Evolutionary conservation across 495 filamentous ascomycete species (phyloP), one percentile per base, ranked within the genome.

Genomic region (Podospora conica): DNA sequence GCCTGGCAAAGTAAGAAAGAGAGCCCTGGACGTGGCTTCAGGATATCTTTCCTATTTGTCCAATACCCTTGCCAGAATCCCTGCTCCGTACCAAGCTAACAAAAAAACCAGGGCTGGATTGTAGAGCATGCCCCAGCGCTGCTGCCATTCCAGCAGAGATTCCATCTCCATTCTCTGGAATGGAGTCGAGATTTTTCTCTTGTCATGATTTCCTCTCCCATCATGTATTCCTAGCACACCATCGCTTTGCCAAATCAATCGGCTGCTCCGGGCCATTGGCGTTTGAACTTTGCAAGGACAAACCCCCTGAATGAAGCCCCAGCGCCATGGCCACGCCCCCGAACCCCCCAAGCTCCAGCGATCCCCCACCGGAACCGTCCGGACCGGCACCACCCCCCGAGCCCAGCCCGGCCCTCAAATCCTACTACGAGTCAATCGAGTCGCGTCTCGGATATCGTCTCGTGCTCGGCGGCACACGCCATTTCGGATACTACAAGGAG

Each of bases 401-500:
- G 18, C 7, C 58, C 21, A 66, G 62, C 65, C 65, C 55, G 23
- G 20, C 48, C 12, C 59, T 72, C n/a, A 69, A 71, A 48, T 28
- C 64, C n/a, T 76, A 76, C 65, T 76, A 76, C 65, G 25, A 53
- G 12, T 71, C 74, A 0, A 69, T 84, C 29, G 81, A 84, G 69
- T 85, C 83, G 1, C 73, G 81, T 22, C 68, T 83, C 25, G 82
- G 83, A 1, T 86, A 84, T 63, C 72, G 77, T 15, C 65, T 85
- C 3, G 55, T 85, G 27, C 73, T 86, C 3, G 81, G 81, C 5
- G 82, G 79, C 11, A 83, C 81, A 2, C 74, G 80, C 8, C 82
- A 86, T 66, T 84, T 83, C 65, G 84, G 81, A 8, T 85, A 78
- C 70, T 85, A 78, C 63, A 71, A 78, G 7, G 53, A 70, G 54